A percentile compares a stretch with the other conserved stretches of the same genome.
These are phyloP conservation scores for Akanthomyces lecanii DNA, from an alignment of 2,329 filamentous ascomycete species.

Conservation along the genomic window DNA sequence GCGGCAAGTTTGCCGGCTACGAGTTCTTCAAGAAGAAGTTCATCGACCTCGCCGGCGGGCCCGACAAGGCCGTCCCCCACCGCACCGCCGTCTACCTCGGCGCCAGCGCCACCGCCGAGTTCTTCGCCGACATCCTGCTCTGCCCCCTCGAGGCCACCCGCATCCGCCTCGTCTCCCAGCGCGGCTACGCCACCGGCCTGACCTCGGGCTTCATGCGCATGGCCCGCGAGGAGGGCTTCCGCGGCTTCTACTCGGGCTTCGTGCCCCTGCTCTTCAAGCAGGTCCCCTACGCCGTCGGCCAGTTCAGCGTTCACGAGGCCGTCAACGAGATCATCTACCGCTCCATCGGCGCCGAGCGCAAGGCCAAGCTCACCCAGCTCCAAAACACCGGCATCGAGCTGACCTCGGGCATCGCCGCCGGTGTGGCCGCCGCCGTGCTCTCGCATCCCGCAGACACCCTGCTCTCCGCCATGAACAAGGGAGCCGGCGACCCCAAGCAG, in stretches of 20 bases:
- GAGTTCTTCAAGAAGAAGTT: constrained; percentile 91
- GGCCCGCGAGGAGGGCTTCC: constrained; percentile 68
- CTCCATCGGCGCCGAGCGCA: constrained; percentile 59
- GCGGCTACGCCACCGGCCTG: constrained; percentile 70
- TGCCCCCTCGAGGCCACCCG: constrained; percentile 85
- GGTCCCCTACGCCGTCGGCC: constrained; percentile 89
- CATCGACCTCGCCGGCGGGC: constrained; percentile 62
- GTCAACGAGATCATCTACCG: constrained; percentile 73
- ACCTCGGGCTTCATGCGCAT: constrained; percentile 71
- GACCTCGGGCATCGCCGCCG: constrained; percentile 78
- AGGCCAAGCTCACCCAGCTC: constrained; percentile 63
- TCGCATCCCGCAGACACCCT: constrained; percentile 79
- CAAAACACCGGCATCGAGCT: constrained; percentile 81
- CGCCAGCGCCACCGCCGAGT: constrained; percentile 64
- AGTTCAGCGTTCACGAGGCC: constrained; percentile 92
- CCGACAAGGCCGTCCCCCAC: constrained; percentile 39
- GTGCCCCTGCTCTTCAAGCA: constrained; percentile 83
- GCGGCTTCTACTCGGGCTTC: constrained; percentile 88
- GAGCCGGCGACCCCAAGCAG: constrained; percentile 45
- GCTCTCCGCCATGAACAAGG: constrained; percentile 53
- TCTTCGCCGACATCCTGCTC: constrained; percentile 74
- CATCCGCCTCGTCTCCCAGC: constrained; percentile 76
- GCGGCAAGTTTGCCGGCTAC: constrained; percentile 88
- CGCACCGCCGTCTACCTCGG: constrained; percentile 65
- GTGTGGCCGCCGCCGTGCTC: constrained; percentile 82